A percentile compares a stretch with the other conserved stretches of the same genome.
Evolutionary conservation across 108 stramenopile genomes (phyloP).

Genomic region (Skeletonema grethae): DNA sequence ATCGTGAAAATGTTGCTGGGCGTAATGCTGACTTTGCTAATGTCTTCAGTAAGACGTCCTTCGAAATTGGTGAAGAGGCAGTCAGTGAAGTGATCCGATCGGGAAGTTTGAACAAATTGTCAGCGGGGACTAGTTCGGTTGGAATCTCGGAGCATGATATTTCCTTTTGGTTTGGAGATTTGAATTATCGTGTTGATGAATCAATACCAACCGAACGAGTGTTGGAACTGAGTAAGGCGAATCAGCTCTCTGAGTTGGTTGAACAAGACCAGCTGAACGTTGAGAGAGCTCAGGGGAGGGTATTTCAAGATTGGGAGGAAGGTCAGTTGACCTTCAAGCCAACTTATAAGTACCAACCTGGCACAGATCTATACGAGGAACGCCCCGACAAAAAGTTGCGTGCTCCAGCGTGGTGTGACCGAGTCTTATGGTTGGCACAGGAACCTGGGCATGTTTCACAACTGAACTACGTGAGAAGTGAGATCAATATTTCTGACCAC

Average conservation of each 20-base stretch:
- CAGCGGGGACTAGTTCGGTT: slow-evolving; percentile 61
- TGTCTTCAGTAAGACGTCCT: slow-evolving; percentile 78
- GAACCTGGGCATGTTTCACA: slow-evolving; percentile 81
- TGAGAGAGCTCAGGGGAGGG: slow-evolving; percentile 90
- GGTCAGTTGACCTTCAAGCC: slow-evolving; percentile 86
- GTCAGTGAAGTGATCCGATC: slow-evolving; percentile 79
- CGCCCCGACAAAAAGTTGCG: slow-evolving; percentile 98
- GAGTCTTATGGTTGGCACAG: slow-evolving; percentile 93
- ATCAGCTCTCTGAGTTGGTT: slow-evolving; percentile 69
- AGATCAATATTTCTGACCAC: slow-evolving; percentile 93
- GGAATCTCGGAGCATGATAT: slow-evolving; percentile 91
- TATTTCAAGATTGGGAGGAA: slow-evolving; percentile 95
- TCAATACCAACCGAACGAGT: slow-evolving; percentile 84
- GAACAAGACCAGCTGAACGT: slow-evolving; percentile 96
- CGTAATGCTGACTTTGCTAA: slow-evolving; percentile 94
- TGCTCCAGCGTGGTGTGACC: slow-evolving; percentile 99
- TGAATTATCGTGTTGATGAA: slow-evolving; percentile 97
- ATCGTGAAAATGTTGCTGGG: slow-evolving; percentile 95
- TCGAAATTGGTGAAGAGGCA: slow-evolving; percentile 89
- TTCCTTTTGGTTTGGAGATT: slow-evolving; percentile 96
- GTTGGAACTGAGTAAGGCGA: slow-evolving; percentile 62
- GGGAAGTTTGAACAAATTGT: slow-evolving; percentile 60
- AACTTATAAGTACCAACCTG: slow-evolving; percentile 99
- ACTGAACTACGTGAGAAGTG: slow-evolving; percentile 83
- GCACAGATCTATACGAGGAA: slow-evolving; percentile 92